Base-by-base conservation (phyloP, 495 filamentous ascomycete species). In the Cairneyella variabilis region DNA sequence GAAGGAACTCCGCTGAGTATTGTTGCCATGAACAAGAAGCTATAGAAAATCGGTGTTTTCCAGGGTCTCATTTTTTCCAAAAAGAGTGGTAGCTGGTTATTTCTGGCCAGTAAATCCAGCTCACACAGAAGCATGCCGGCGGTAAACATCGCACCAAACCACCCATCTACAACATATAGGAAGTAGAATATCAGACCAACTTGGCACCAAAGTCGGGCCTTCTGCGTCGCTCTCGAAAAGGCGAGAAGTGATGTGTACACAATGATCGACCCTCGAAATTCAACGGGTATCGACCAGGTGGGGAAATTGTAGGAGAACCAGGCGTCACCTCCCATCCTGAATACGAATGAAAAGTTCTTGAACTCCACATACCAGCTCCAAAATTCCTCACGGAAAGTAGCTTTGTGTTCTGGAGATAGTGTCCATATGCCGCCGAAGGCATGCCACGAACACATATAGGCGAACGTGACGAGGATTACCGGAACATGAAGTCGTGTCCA, bases 221-320 rank as follows among this genome's bases (percentile, higher is more conserved):
- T 48, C 14, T 72, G 56, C 25, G 59, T 65, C 8, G 78, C 62
- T 27, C 78, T 69, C 14, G 77, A 75, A 16, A 82, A 71, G 4
- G 72, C 83, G 1, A 85, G 53, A 21, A 80, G 70, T 2, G 73
- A 69, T 38, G 84, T 59, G 64, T 85, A 88, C 3, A 88, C 67
- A 44, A 83, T 69, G 54, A 86, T 77, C 12, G 79, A 83, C 49
- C 75, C 75, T 38, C 78, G 72, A 54, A 85, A 83, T 60, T 88
- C 84, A n/a, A 86, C 76, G 0, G 84, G 83, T 16, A 88, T 84
- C 18, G 84, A 86, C 84, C 84, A 88, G 0, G 85, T 65, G 54
- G 86, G 83, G 4, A 80, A 76, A 46, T 86, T 82, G 58, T 85
- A 84, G 32, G 41, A 63, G 27, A 80, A 73, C 48, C 73, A 45